Conservation (phyloP, 345 rosid genomes). For the Kernera saxatilis region DNA sequence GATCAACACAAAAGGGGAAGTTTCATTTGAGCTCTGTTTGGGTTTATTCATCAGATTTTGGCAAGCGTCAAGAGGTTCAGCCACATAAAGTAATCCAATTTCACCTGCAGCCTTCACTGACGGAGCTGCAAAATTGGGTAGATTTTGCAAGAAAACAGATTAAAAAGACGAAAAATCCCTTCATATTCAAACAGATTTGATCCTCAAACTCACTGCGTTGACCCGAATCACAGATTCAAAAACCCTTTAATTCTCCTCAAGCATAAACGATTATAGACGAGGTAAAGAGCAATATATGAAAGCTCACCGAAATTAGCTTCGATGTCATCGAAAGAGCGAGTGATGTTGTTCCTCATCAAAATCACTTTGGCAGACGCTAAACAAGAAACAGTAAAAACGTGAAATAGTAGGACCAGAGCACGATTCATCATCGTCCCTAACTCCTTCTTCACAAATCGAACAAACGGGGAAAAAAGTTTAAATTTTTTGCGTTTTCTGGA, state of each 20-base stretch:
- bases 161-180: background rate
- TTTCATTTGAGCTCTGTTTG: conserved; percentile 31
- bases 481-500: background rate
- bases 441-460: conserved; percentile 14
- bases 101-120: conserved; percentile 59
- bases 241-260: background rate
- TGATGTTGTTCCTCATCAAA: conserved; percentile 52
- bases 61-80: conserved; percentile 80
- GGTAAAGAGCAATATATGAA: background rate
- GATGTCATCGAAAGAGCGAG: conserved; percentile 66
- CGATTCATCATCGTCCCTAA: conserved; percentile 27
- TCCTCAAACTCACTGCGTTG: background rate
- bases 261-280: background rate
- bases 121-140: conserved; percentile 53
- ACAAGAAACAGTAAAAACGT: conserved; percentile 28
- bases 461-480: background rate
- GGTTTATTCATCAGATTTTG: conserved; percentile 46
- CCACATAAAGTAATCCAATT: conserved; percentile 55
- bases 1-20: conserved; percentile 58
- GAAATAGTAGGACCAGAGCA: conserved; percentile 34
- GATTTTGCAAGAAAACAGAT: background rate
- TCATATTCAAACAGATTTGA: background rate
- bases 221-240: background rate
- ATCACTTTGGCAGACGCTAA: conserved; percentile 52
- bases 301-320: conserved; percentile 83